These are phyloP conservation scores for Camelina hispida DNA, from an alignment of 345 rosid genomes.

Conservation along the genomic window DNA sequence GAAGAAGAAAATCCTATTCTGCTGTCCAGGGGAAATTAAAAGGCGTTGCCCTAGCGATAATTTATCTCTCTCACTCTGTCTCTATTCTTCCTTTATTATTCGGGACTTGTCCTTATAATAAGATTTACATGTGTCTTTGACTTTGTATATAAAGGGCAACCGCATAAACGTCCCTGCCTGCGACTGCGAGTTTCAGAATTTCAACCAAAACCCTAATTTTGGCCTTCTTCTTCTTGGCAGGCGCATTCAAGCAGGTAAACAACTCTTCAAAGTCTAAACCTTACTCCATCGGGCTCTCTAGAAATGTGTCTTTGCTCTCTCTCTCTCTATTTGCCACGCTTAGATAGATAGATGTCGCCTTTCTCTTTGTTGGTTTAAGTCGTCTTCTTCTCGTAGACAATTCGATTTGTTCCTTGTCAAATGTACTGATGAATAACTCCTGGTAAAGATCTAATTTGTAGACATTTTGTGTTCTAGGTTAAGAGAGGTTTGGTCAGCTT, in stretches of 20 bases:
- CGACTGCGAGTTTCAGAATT: background rate
- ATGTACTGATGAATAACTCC: background rate
- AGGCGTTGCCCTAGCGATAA: background rate
- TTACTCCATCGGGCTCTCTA: background rate
- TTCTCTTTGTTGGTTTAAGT: background rate
- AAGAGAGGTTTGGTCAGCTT: background rate
- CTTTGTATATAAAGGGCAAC: too few species aligned
- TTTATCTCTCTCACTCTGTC: too few species aligned
- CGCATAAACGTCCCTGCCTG: background rate
- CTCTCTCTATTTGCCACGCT: background rate
- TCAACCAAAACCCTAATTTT: slow-evolving; percentile 34
- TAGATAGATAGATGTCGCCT: background rate
- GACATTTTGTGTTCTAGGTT: slow-evolving; percentile 6
- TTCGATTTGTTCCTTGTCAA: too few species aligned
- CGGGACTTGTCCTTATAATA: too few species aligned
- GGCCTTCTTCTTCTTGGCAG: slow-evolving; percentile 15
- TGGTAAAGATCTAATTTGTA: background rate
- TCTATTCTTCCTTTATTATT: too few species aligned
- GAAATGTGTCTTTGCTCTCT: slow-evolving; percentile 2
- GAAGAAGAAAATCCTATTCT: background rate
- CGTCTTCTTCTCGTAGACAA: background rate
- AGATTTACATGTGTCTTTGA: too few species aligned
- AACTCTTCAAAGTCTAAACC: background rate
- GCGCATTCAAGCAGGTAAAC: slow-evolving; percentile 36
- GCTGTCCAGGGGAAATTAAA: background rate